Percentiles rank a stretch among this genome's conserved stretches.
phyloP scores from a whole-genome alignment of 768 basidiomycete genomes.

The Tulasnella sp. region DNA sequence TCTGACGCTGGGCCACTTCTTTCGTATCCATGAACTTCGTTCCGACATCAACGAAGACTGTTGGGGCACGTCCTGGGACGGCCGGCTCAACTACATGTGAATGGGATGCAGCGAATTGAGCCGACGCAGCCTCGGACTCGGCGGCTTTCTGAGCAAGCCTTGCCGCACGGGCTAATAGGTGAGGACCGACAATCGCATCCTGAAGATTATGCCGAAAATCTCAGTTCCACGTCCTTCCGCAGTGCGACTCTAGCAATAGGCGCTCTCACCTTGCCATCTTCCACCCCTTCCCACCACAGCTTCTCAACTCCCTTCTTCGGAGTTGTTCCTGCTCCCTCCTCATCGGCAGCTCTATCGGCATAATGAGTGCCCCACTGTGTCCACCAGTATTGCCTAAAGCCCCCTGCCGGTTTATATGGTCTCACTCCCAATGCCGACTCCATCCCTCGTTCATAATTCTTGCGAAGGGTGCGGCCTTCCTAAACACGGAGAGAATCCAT shows the following conservation, averaged over 20 bases:
- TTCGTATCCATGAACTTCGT: conserved; percentile 56
- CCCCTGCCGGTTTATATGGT: conserved; percentile 1
- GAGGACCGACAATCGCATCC: conserved; percentile 56
- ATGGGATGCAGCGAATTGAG: conserved; percentile 35
- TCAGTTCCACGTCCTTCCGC: background rate
- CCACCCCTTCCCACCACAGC: conserved; percentile 71
- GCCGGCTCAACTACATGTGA: conserved; percentile 29
- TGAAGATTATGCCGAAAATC: conserved; percentile 27
- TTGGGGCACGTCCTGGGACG: conserved; percentile 26
- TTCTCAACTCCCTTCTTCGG: conserved; percentile 25
- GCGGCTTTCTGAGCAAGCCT: conserved; percentile 33
- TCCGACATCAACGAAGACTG: conserved; percentile 69
- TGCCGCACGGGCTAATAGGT: conserved; percentile 44
- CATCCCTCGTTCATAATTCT: conserved; percentile 74
- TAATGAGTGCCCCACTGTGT: background rate
- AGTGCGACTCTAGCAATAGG: background rate
- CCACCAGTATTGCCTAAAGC: background rate
- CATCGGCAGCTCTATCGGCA: conserved; percentile 46
- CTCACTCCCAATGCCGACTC: conserved; percentile 64
- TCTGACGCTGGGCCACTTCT: conserved; percentile 44
- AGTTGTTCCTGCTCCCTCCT: conserved; percentile 55
- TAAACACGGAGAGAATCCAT: conserved; percentile 12
- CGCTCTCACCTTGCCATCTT: conserved; percentile 53
- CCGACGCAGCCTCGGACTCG: conserved; percentile 37
- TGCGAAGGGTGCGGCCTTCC: conserved; percentile 63